Base-by-base conservation (phyloP, 768 basidiomycete species). In the Sporobolomyces pararoseus region DNA sequence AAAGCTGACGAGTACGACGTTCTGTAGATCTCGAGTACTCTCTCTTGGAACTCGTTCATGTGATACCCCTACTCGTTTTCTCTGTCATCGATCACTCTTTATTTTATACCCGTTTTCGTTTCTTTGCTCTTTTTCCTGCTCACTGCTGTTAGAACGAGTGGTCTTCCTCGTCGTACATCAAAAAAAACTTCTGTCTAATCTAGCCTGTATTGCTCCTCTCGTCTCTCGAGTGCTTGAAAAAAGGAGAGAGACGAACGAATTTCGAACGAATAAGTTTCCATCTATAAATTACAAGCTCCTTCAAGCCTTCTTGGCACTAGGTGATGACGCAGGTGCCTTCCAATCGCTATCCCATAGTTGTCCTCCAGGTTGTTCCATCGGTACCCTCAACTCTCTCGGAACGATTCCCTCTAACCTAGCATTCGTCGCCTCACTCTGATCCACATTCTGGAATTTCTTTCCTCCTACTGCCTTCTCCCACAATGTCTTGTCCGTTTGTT, bases 311-410 rank as follows among this genome's bases (percentile, higher is more conserved):
- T 44, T 59, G 7, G 10, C 32, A 6, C 42, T 23, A 27, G 58
- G 4, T 13, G 25, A 16, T 31, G 42, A 35, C 39, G 5, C 53
- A 5, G 72, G 68, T 44, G 68, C 68, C 54, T 70, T 71, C 71
- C 74, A 73, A 17, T 65, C 66, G 21, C 13, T 9, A n/a, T 75
- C 66, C 71, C 68, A 72, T 68, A 71, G 7, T 50, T 83, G 83
- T 63, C 84, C 85, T 31, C 88, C 84, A 3, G 91, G 89, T 10
- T 89, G 93, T 77, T 95, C 93, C 7, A 89, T 86, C 51, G 94
- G 93, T 54, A 90, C 83, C 72, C 87, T 86, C 77, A 91, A 78
- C 78, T 97, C 93, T 69, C 94, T 84, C 68, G 94, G 94, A 80
- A 94, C 90, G 44, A 95, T 79, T 9, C 81, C 81, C 39, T 80